Base-by-base conservation (phyloP, 352 stramenopile species). In the Elongisporangium anandrum region DNA sequence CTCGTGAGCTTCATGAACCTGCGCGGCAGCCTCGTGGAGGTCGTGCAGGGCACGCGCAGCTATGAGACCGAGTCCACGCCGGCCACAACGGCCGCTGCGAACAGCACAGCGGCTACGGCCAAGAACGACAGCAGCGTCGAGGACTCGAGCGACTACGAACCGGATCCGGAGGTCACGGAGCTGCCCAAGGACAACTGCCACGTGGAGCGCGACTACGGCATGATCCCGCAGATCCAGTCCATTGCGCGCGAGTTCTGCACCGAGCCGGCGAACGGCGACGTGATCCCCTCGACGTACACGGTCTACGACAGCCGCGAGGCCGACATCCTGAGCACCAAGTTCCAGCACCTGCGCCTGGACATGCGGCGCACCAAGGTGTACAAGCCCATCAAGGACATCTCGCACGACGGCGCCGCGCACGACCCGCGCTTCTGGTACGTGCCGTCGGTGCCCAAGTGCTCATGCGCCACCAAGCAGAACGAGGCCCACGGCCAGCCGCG, bases 401-500 rank as follows among this genome's bases (percentile, higher is more conserved):
- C 54, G 19, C 4, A 45, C 39, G 15, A 26, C 5, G 24, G 19
- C 39, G 54, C 17, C 2, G 34, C 34, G 10, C 34, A 45, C 34
- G 34, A 45, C 13, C 34, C 34, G 13, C 34, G 34, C 34, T 45
- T 20, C 47, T 52, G 19, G 21, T 21, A 12, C 50, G 29, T n/a
- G 21, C 54, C 12, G 41, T 22, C 39, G 13, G 23, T 26, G 41
- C 24, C 15, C 38, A 24, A 52, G 23, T 59, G 54, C 54, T 34
- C 21, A 3, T 59, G 54, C 23, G 38, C 41, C 7, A 22, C 38
- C 7, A 19, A 24, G 9, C 54, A 59, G 22, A 26, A 59, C 39
- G 41, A 23, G 17, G 22, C 22, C 2, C 54, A 59, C 54, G 54
- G 54, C 17, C 19, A 45, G 41, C 54, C 54, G 2, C 20, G 54